phyloP scores from a whole-genome alignment of 164 flowering plant species.

The Warburgia ugandensis region DNA sequence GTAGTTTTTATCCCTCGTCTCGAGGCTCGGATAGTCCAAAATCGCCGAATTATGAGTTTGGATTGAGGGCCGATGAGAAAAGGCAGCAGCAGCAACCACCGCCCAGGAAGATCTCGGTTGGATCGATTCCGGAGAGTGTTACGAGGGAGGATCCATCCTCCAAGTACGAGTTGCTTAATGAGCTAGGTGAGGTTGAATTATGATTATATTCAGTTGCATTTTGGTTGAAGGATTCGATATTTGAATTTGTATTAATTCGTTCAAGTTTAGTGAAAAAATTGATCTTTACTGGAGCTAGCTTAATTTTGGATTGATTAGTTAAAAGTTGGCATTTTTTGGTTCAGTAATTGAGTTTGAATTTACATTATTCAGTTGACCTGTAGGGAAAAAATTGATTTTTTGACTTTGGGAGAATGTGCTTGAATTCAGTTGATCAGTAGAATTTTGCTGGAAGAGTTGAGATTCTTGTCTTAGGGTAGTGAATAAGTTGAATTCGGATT shows the following conservation, averaged over 20 bases:
- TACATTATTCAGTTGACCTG: too few species aligned
- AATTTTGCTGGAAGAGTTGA: too few species aligned
- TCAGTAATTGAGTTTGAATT: too few species aligned
- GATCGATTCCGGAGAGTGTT: constrained; percentile 82
- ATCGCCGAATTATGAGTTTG: constrained; percentile 52
- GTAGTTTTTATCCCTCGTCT: constrained; percentile 12
- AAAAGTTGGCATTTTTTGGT: not conserved
- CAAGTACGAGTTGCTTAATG: constrained; percentile 83
- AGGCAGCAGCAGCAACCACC: constrained; percentile 19
- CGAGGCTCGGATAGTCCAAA: constrained; percentile 63
- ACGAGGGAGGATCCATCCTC: constrained; percentile 80
- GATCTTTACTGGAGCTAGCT: too few species aligned
- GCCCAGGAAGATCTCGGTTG: constrained; percentile 54
- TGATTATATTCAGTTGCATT: not conserved
- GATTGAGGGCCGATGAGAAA: constrained; percentile 26
- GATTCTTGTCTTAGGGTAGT: too few species aligned
- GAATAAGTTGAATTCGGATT: too few species aligned
- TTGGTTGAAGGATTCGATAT: not conserved
- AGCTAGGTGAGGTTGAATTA: constrained; percentile 55
- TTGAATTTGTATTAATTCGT: not conserved
- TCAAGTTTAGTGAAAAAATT: not conserved
- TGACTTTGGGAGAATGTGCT: too few species aligned
- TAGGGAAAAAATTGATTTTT: too few species aligned
- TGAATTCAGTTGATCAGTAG: too few species aligned
- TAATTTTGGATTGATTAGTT: too few species aligned